Conservation (phyloP, 106 monocot species). For the Apostasia ramifera region DNA sequence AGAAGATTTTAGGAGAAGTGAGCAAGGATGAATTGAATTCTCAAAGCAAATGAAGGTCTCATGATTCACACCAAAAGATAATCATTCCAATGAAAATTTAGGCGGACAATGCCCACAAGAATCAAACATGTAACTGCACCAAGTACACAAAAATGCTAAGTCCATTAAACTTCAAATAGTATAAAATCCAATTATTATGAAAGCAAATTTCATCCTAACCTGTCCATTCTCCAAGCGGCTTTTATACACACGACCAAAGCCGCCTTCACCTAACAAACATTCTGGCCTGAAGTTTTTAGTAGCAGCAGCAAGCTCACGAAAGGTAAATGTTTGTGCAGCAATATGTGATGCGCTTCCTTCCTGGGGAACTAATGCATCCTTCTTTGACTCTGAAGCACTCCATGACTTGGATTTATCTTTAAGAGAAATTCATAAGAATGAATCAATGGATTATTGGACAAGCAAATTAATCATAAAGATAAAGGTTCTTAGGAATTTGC, state of each 20-base stretch:
- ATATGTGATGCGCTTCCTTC: constrained; percentile 17
- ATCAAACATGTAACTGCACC: too few relatives aligned
- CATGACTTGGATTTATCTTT: constrained; percentile 22
- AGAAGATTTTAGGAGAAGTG: too few relatives aligned
- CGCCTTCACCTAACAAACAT: constrained; percentile 4
- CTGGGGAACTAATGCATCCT: constrained; percentile 11
- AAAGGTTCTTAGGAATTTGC: not conserved
- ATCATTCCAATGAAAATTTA: too few relatives aligned
- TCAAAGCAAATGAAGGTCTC: too few relatives aligned
- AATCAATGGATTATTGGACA: not conserved
- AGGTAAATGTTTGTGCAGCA: constrained; percentile 25
- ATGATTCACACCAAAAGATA: too few relatives aligned
- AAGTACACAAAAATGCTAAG: too few relatives aligned
- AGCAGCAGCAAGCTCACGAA: constrained; percentile 27
- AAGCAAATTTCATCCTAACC: constrained; percentile 2
- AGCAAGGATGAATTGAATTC: too few relatives aligned
- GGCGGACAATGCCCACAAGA: too few relatives aligned
- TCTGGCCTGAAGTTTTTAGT: constrained; percentile 30
- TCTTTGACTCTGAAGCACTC: constrained; percentile 17
- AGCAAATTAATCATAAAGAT: not conserved
- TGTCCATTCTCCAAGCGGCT: constrained; percentile 23
- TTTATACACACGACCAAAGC: constrained; percentile 11
- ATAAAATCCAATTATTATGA: too few relatives aligned
- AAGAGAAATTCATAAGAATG: not conserved
- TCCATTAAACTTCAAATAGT: too few relatives aligned